Base-by-base conservation (phyloP, 768 basidiomycete species). In the Suillus americanus region DNA sequence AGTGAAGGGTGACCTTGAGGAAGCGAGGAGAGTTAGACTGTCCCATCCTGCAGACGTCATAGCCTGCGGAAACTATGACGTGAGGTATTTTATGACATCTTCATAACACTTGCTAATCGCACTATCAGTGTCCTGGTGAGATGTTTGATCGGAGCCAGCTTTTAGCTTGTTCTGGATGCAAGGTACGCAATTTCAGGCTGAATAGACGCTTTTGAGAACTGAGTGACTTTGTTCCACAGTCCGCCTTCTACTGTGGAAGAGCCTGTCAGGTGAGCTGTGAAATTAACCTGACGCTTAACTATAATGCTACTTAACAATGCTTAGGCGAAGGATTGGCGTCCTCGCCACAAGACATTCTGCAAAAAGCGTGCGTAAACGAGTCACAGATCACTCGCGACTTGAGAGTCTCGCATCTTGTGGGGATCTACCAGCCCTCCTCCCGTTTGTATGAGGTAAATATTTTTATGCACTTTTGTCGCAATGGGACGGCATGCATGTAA, bases 321-420 rank as follows among this genome's bases (percentile, higher is more conserved):
- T 35, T 37, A 76, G 74, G 51, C 13, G 10, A 60, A 56, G 5
- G 76, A 78, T 51, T 75, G 76, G 77, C 71, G 69, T 9, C 13
- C 6, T 45, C 71, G 73, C 28, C 76, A 77, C 66, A 75, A 75
- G 68, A 54, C 65, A 37, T 74, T 69, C 40, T 78, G 77, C 68
- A 69, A 68, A 38, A 62, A 50, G 30, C 25, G 53, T 40, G 18
- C 51, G 16, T 53, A 30, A 53, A 30, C 14, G 14, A 28, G 37
- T 62, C 25, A 60, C 5, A 3, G n/a, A n/a, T 37, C 33, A n/a
- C 20, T 55, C 13, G 3, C 8, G n/a, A 6, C 12, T 61, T 61
- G 30, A 13, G 8, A 61, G 1, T 51, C 28, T 30, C 28, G n/a
- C 35, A 7, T 56, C n/a, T 37, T 6, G 14, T 56, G 33, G 54